A percentile compares a stretch with the other conserved stretches of the same genome.
phyloP scores from a whole-genome alignment of 2,329 filamentous ascomycete genomes.

The Blastomyces emzantsi region DNA sequence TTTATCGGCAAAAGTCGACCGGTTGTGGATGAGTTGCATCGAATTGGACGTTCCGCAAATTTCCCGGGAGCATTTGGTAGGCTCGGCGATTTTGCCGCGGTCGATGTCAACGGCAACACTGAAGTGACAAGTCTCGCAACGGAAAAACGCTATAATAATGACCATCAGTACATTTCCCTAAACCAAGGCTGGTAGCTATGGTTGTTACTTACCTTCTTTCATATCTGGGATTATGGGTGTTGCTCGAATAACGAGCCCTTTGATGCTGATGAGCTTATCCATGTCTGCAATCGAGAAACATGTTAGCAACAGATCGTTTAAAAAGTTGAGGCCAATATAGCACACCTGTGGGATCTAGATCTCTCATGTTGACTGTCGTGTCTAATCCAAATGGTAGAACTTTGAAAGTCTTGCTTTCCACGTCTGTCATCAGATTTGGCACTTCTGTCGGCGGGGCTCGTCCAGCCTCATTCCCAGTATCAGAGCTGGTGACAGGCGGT shows the following conservation, averaged over 20 bases:
- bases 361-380: constrained; percentile 78
- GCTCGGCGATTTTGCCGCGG: constrained; percentile 91
- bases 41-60: constrained; percentile 82
- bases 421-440: constrained; percentile 65
- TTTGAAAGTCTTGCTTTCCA: constrained; percentile 70
- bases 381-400: constrained; percentile 86
- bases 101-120: constrained; percentile 86
- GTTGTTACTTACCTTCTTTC: constrained; percentile 59
- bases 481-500: constrained; percentile 70
- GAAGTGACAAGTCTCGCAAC: constrained; percentile 86
- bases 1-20: constrained; percentile 90
- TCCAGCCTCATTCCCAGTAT: constrained; percentile 47
- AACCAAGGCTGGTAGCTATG: not conserved
- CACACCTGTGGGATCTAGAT: constrained; percentile 76
- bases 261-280: constrained; percentile 91
- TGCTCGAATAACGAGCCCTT: constrained; percentile 89
- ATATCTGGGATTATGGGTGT: constrained; percentile 97
- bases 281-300: constrained; percentile 52
- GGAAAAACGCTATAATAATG: constrained; percentile 67
- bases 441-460: constrained; percentile 37
- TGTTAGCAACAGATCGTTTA: not conserved
- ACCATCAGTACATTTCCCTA: constrained; percentile 6
- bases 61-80: constrained; percentile 75
- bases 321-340: not conserved
- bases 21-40: constrained; percentile 97